A percentile compares a stretch with the other conserved stretches of the same genome.
Evolutionary conservation across 1,284 basidiomycete species (phyloP).

Genomic region (Leccinum subrobustum): DNA sequence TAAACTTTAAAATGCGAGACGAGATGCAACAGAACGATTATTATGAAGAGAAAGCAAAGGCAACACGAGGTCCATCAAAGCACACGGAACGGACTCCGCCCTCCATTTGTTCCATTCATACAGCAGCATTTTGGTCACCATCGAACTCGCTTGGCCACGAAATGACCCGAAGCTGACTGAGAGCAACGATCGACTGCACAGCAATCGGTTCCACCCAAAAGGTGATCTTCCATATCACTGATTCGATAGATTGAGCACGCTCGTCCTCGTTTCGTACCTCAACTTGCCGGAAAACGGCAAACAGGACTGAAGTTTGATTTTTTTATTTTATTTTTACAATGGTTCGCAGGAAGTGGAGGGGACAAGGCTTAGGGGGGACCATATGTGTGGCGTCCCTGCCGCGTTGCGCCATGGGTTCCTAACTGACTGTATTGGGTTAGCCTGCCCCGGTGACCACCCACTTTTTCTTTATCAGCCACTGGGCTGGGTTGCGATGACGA

Average conservation of each 20-base stretch:
- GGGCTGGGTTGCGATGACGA: conserved; percentile 29
- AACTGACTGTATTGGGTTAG: not conserved
- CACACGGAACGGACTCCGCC: not conserved
- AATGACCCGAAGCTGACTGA: not conserved
- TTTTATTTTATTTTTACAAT: no score
- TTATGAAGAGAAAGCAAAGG: not conserved
- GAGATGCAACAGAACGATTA: not conserved
- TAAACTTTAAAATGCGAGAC: not conserved
- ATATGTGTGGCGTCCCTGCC: not conserved
- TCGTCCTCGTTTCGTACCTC: not conserved
- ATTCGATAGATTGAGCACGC: not conserved
- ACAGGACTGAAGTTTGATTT: not conserved
- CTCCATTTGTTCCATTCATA: not conserved
- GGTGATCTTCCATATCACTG: not conserved
- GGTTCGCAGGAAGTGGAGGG: not conserved
- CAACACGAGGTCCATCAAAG: not conserved
- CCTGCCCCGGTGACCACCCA: not conserved
- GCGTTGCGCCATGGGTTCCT: not conserved
- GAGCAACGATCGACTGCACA: not conserved
- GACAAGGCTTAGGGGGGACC: not conserved
- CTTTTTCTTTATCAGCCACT: conserved; percentile 11
- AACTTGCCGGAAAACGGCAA: conserved; percentile 10
- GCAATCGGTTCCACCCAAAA: not conserved
- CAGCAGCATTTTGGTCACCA: not conserved
- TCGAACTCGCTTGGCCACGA: not conserved